These are phyloP conservation scores for Dendrobium chrysotoxum DNA, from an alignment of 106 monocot species.

Conservation along the genomic window DNA sequence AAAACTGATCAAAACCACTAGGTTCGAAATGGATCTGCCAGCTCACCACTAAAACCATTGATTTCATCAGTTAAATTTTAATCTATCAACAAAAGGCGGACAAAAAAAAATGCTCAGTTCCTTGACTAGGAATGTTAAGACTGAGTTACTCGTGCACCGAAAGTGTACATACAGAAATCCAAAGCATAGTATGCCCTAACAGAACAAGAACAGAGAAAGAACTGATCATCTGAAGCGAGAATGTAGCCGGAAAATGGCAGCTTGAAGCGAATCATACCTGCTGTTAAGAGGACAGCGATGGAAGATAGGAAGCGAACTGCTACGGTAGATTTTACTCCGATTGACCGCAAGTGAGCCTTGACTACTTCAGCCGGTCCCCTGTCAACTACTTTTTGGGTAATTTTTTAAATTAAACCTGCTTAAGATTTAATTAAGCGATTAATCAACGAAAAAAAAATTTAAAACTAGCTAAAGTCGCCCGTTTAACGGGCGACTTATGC, in stretches of 20 bases:
- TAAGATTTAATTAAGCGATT: too few relatives aligned
- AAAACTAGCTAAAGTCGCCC: too few relatives aligned
- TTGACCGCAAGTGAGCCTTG: too few relatives aligned
- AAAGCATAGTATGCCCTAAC: neutral
- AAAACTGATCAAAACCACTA: neutral
- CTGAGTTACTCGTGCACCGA: neutral
- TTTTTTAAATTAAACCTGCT: too few relatives aligned
- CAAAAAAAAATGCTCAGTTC: neutral
- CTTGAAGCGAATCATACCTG: neutral
- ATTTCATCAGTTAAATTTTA: neutral
- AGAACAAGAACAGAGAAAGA: neutral
- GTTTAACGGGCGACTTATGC: too few relatives aligned
- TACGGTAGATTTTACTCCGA: too few relatives aligned
- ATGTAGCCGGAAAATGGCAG: neutral
- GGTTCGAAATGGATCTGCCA: neutral
- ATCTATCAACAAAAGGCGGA: neutral
- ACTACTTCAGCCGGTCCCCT: too few relatives aligned
- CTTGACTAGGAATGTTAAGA: neutral
- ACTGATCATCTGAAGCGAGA: neutral
- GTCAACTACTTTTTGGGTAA: too few relatives aligned
- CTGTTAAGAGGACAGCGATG: neutral
- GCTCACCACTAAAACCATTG: too few relatives aligned
- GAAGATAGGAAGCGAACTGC: too few relatives aligned
- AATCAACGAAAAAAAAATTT: too few relatives aligned
- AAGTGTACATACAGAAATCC: neutral